Conservation (phyloP, 495 filamentous ascomycete species). For the Lichenothelia convexa region DNA sequence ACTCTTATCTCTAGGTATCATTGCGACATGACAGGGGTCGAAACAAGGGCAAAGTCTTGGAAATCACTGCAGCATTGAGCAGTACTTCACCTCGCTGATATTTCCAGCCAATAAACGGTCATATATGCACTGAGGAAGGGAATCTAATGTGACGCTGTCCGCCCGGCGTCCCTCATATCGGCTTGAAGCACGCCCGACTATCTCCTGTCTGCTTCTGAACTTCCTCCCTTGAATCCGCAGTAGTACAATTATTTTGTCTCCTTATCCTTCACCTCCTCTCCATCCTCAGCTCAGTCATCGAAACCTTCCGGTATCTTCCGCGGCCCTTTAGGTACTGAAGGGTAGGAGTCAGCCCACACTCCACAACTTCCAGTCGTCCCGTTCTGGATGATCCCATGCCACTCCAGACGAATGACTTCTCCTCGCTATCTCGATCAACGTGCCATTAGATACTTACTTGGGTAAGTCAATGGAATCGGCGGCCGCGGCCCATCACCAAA, state of each 20-base stretch:
- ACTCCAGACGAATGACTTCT: background rate
- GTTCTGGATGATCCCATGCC: background rate
- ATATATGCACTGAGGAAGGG: background rate
- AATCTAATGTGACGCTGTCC: background rate
- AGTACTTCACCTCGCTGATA: background rate
- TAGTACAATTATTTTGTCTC: background rate
- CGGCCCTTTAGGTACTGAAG: slow-evolving; percentile 55
- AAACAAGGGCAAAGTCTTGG: too few relatives aligned
- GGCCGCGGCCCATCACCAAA: slow-evolving; percentile 54
- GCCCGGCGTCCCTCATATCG: background rate
- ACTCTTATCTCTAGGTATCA: too few relatives aligned
- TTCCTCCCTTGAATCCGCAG: background rate
- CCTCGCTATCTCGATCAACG: background rate
- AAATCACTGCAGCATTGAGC: too few relatives aligned
- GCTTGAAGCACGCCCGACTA: too few relatives aligned
- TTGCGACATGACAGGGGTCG: too few relatives aligned
- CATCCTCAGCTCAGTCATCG: slow-evolving; percentile 35
- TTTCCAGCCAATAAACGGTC: background rate
- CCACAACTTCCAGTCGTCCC: slow-evolving; percentile 1
- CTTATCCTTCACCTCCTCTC: background rate
- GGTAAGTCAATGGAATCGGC: slow-evolving; percentile 74
- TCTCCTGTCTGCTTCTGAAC: too few relatives aligned
- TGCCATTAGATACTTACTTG: slow-evolving; percentile 40
- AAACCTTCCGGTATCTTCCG: slow-evolving; percentile 55
- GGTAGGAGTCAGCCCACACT: slow-evolving; percentile 2